These are phyloP conservation scores for Emergomyces africanus DNA, from an alignment of 2,329 filamentous ascomycete species.

Conservation along the genomic window DNA sequence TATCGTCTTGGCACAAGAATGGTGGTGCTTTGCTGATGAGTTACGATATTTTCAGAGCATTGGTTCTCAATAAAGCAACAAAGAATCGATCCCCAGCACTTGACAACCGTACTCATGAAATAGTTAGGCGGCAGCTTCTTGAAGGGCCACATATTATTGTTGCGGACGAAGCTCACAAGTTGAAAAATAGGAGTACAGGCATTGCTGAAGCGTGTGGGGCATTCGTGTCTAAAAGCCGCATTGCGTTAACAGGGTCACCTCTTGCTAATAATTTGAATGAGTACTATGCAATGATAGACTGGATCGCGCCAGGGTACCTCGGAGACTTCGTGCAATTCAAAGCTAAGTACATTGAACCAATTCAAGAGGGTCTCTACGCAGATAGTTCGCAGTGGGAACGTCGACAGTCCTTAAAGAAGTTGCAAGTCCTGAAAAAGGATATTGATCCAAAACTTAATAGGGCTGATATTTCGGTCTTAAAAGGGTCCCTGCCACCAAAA, in stretches of 20 bases:
- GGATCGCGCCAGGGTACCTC: conserved; percentile 69
- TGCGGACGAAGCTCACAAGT: conserved; percentile 69
- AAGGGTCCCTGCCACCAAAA: conserved; percentile 57
- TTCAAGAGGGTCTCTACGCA: conserved; percentile 54
- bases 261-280: conserved; percentile 73
- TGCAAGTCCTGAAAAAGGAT: conserved; percentile 57
- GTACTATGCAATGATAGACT: conserved; percentile 78
- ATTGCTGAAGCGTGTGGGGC: conserved; percentile 41
- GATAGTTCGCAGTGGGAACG: conserved; percentile 49
- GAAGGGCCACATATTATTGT: conserved; percentile 58
- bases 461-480: conserved; percentile 54
- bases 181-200: conserved; percentile 53
- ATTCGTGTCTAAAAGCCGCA: conserved; percentile 56
- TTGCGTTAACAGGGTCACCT: conserved; percentile 79
- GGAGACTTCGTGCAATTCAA: conserved; percentile 57
- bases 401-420: conserved; percentile 49
- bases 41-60: conserved; percentile 52
- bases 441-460: conserved; percentile 69
- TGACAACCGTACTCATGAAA: conserved; percentile 26
- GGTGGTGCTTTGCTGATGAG: conserved; percentile 69
- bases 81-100: conserved; percentile 16
- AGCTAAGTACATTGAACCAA: conserved; percentile 57
- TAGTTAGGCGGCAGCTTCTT: conserved; percentile 39
- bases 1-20: conserved; percentile 47
- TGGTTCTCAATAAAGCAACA: conserved; percentile 27